Conservation (phyloP, 2,329 filamentous ascomycete species). For the Pochonia chlamydosporia region DNA sequence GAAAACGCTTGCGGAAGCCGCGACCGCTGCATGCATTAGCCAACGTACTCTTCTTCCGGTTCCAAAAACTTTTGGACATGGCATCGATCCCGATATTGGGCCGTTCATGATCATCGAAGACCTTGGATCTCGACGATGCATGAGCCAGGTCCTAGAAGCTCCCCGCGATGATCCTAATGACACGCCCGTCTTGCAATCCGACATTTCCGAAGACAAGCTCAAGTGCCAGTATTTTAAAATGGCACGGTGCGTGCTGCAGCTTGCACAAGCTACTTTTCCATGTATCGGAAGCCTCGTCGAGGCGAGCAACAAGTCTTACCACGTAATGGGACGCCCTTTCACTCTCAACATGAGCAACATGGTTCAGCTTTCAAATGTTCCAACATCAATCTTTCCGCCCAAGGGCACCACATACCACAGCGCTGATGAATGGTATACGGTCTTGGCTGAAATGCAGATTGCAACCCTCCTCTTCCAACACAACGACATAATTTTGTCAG, state of each 20-base stretch:
- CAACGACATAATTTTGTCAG: constrained; percentile 29
- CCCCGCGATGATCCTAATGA: constrained; percentile 14
- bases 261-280: constrained; percentile 26
- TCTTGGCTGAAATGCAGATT: constrained; percentile 35
- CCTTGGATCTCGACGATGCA: constrained; percentile 11
- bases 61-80: constrained; percentile 17
- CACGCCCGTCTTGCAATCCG: constrained; percentile 13
- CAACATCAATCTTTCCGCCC: constrained; percentile 14
- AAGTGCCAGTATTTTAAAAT: constrained; percentile 27
- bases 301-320: constrained; percentile 16
- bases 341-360: constrained; percentile 37
- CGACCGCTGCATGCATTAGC: constrained; percentile 14
- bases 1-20: constrained; percentile 17
- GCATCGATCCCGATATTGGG: constrained; percentile 15
- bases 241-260: constrained; percentile 32
- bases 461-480: constrained; percentile 32
- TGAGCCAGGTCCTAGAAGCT: constrained; percentile 15
- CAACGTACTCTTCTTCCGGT: constrained; percentile 17
- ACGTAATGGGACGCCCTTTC: constrained; percentile 27
- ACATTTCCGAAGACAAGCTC: constrained; percentile 25
- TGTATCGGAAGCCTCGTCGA: constrained; percentile 33
- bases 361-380: constrained; percentile 20
- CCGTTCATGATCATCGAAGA: constrained; percentile 18
- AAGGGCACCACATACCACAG: constrained; percentile 15
- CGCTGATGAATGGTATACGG: constrained; percentile 31